These are phyloP conservation scores for Boletellus ananiceps DNA, from an alignment of 768 basidiomycete genomes.

Conservation along the genomic window DNA sequence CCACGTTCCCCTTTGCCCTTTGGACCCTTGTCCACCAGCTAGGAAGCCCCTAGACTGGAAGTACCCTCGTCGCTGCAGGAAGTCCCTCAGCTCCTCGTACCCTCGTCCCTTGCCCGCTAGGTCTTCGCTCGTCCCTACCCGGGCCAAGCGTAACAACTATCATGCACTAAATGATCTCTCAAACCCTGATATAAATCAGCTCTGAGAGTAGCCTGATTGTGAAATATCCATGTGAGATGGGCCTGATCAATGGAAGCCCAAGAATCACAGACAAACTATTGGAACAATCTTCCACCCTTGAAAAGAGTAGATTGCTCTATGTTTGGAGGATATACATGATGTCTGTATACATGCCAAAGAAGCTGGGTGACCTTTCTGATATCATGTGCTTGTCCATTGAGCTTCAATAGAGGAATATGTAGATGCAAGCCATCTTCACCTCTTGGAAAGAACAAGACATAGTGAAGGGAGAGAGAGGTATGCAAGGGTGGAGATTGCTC, in stretches of 20 bases:
- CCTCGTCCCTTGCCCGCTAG: no score
- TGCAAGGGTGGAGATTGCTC: slow-evolving; percentile 31
- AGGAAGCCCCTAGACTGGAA: no score
- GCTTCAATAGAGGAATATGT: slow-evolving; percentile 10
- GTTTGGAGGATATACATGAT: slow-evolving; percentile 17
- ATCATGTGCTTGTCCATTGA: background rate
- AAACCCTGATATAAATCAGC: slow-evolving; percentile 34
- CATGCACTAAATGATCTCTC: slow-evolving; percentile 25
- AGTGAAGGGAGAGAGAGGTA: slow-evolving; percentile 41
- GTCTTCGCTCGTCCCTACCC: no score
- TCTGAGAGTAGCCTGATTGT: slow-evolving; percentile 34
- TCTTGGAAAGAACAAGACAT: slow-evolving; percentile 41
- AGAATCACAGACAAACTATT: slow-evolving; percentile 42
- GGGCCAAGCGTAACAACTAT: no score
- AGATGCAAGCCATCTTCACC: slow-evolving; percentile 38
- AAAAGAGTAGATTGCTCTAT: slow-evolving; percentile 29
- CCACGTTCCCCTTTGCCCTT: no score
- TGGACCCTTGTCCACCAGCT: no score
- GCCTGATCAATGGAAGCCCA: slow-evolving; percentile 42
- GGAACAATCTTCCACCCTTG: slow-evolving; percentile 37
- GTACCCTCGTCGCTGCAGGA: no score
- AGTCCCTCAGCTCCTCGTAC: no score
- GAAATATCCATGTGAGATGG: slow-evolving; percentile 30
- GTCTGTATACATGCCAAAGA: slow-evolving; percentile 29
- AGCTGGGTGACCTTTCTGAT: slow-evolving; percentile 28